phyloP scores from a whole-genome alignment of 352 stramenopile species.

The Globisporangium mamillatum region DNA sequence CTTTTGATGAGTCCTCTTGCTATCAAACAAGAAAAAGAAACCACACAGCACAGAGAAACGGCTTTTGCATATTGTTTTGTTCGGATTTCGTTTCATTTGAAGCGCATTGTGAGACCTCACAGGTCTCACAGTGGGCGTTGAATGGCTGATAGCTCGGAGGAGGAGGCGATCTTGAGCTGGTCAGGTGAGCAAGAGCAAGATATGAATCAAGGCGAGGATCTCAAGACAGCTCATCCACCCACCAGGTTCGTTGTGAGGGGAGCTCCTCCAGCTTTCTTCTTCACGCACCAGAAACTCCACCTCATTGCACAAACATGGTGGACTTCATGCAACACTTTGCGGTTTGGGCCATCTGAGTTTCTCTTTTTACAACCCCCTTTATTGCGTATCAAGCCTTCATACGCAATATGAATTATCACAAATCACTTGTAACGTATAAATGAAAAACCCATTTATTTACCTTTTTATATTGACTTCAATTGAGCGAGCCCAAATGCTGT shows the following conservation, averaged over 20 bases:
- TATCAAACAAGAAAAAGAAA: not conserved
- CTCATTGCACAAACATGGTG: slow-evolving; percentile 11
- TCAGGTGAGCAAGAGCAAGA: slow-evolving; percentile 1
- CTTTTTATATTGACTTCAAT: not conserved
- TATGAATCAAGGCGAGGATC: slow-evolving; percentile 2
- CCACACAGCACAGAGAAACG: not conserved
- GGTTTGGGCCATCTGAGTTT: not conserved
- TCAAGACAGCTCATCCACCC: not conserved
- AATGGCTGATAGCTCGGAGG: not conserved
- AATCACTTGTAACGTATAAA: not conserved
- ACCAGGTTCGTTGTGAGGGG: not conserved
- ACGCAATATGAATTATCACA: not conserved
- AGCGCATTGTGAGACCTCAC: not conserved
- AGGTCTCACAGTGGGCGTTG: not conserved
- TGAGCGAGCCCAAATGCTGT: not conserved
- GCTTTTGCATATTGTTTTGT: not conserved
- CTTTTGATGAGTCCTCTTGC: too few relatives aligned
- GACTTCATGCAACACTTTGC: not conserved
- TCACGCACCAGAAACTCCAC: slow-evolving; percentile 6
- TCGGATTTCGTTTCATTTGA: not conserved
- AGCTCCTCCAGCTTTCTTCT: not conserved
- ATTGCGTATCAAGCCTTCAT: not conserved
- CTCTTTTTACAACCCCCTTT: not conserved
- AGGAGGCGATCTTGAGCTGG: slow-evolving; percentile 14
- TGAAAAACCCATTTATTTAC: not conserved